Conservation (phyloP, 805 yeast genomes). For the Wickerhamiella dianesei region DNA sequence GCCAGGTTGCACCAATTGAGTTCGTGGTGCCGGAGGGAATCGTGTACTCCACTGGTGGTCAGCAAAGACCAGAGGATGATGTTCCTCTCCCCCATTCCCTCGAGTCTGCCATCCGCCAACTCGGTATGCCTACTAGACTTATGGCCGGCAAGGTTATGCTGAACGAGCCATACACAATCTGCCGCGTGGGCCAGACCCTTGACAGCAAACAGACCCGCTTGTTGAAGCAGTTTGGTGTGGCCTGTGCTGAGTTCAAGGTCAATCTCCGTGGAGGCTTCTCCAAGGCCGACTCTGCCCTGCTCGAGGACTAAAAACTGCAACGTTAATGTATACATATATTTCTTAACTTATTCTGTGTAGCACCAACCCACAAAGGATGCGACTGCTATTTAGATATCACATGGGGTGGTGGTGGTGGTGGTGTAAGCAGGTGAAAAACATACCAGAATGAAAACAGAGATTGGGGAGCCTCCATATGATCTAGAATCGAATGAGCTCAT, state of each 20-base stretch:
- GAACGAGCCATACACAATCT: conserved; percentile 64
- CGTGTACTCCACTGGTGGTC: conserved; percentile 92
- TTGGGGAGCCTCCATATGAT: neutral
- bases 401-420: neutral
- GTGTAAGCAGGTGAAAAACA: neutral
- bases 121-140: conserved; percentile 82
- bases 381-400: neutral
- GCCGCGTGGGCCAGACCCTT: conserved; percentile 62
- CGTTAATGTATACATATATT: neutral
- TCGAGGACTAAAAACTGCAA: neutral
- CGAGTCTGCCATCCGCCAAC: conserved; percentile 83
- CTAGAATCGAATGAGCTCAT: neutral
- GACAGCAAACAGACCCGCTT: conserved; percentile 86
- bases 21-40: conserved; percentile 83
- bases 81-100: conserved; percentile 93
- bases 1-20: conserved; percentile 66
- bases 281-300: conserved; percentile 36
- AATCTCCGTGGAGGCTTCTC: conserved; percentile 58
- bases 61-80: conserved; percentile 77
- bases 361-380: neutral
- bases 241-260: conserved; percentile 82
- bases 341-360: neutral
- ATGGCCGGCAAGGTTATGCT: conserved; percentile 77
- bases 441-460: neutral
- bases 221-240: conserved; percentile 89